Conservation (phyloP, 129 eudicot species). For the Helichrysum umbraculigerum region DNA sequence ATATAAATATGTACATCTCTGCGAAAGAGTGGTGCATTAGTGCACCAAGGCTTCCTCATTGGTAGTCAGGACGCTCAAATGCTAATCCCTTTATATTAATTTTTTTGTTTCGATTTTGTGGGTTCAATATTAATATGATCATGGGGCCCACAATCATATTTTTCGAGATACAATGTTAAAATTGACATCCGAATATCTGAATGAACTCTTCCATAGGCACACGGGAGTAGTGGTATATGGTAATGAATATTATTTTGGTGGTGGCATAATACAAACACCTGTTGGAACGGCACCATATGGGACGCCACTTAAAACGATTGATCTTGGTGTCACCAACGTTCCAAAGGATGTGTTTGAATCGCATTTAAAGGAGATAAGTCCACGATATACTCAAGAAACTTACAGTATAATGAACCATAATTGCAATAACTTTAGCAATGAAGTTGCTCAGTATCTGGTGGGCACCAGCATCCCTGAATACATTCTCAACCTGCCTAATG, state of each 20-base stretch:
- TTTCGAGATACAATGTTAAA: slow-evolving; percentile 8
- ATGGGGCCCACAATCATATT: not conserved
- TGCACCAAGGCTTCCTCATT: no score
- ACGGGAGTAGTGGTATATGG: slow-evolving; percentile 80
- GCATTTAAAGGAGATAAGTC: slow-evolving; percentile 70
- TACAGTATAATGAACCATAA: slow-evolving; percentile 75
- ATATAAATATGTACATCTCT: no score
- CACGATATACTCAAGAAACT: slow-evolving; percentile 74
- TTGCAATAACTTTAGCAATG: slow-evolving; percentile 89
- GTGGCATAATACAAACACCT: slow-evolving; percentile 66
- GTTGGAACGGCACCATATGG: slow-evolving; percentile 80
- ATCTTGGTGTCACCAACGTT: slow-evolving; percentile 75
- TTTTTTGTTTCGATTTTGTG: not conserved
- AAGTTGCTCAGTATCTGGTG: slow-evolving; percentile 83
- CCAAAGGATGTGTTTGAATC: slow-evolving; percentile 64
- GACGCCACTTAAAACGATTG: slow-evolving; percentile 59
- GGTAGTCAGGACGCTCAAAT: no score
- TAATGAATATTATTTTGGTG: slow-evolving; percentile 79
- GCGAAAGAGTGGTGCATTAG: no score
- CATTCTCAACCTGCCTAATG: slow-evolving; percentile 81
- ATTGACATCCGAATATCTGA: slow-evolving; percentile 2
- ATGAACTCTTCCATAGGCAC: slow-evolving; percentile 24
- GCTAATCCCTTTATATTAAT: no score
- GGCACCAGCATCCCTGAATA: slow-evolving; percentile 68
- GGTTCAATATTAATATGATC: not conserved